A percentile compares a stretch with the other conserved stretches of the same genome.
Evolutionary conservation across 1,284 basidiomycete species (phyloP).

Genomic region (Athelia psychrophila): DNA sequence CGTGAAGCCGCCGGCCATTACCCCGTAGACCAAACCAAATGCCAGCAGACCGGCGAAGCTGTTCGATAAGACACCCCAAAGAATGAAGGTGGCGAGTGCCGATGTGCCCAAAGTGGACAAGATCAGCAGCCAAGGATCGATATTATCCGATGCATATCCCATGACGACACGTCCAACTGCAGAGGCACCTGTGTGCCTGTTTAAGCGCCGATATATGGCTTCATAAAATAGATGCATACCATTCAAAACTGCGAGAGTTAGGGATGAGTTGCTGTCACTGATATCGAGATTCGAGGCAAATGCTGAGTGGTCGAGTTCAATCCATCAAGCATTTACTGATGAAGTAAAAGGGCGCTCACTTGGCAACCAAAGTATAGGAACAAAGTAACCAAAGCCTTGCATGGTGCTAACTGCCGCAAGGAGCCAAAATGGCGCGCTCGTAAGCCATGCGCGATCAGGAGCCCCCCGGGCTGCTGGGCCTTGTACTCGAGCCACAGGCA

Average conservation of each 20-base stretch:
- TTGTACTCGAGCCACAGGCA: conserved; percentile 26
- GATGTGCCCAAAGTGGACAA: conserved; percentile 17
- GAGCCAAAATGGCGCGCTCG: conserved; percentile 24
- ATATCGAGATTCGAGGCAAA: conserved; percentile 28
- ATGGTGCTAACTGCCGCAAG: conserved; percentile 30
- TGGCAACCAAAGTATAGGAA: conserved; percentile 34
- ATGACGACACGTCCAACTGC: conserved; percentile 28
- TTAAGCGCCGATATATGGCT: too few relatives aligned
- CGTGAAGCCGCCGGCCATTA: conserved; percentile 33
- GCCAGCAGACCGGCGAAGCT: conserved; percentile 29
- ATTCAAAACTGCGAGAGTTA: conserved; percentile 25
- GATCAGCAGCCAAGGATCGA: conserved; percentile 33
- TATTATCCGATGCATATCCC: conserved; percentile 33
- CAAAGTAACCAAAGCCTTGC: conserved; percentile 30
- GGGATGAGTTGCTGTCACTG: conserved; percentile 20
- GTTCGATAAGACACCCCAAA: conserved; percentile 36
- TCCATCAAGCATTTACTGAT: too few relatives aligned
- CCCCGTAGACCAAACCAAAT: conserved; percentile 33
- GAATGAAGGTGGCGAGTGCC: conserved; percentile 30
- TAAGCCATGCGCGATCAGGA: conserved; percentile 18
- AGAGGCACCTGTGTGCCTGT: conserved; percentile 22
- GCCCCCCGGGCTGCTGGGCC: conserved; percentile 16
- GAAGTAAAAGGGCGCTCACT: too few relatives aligned
- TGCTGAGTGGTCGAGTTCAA: conserved; percentile 14
- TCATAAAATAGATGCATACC: conserved; percentile 17